These are phyloP conservation scores for Cryoendolithus antarcticus DNA, from an alignment of 2,329 filamentous ascomycete genomes.

Conservation along the genomic window DNA sequence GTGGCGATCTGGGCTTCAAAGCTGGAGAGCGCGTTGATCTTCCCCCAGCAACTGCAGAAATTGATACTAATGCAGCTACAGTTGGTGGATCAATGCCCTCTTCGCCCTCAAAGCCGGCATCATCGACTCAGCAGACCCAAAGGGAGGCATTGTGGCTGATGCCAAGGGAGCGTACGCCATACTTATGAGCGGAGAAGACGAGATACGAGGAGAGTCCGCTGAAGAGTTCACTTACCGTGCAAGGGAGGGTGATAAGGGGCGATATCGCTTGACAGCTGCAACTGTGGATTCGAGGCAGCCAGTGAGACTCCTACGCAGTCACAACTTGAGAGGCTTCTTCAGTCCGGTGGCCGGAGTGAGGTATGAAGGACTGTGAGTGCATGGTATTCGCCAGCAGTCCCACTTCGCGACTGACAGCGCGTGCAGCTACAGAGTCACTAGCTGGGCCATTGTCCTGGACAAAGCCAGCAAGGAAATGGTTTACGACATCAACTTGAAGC, in stretches of 20 bases:
- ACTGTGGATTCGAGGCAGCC: constrained; percentile 28
- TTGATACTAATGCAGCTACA: constrained; percentile 9
- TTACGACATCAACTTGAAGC: constrained; percentile 29
- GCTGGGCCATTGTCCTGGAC: constrained; percentile 29
- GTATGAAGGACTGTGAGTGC: constrained; percentile 36
- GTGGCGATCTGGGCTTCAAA: constrained; percentile 33
- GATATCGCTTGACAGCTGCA: constrained; percentile 32
- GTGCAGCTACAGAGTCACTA: constrained; percentile 24
- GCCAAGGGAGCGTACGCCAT: constrained; percentile 33
- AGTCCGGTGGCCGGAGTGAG: constrained; percentile 34
- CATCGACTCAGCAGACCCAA: constrained; percentile 30
- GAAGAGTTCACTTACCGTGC: constrained; percentile 32
- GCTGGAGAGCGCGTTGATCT: constrained; percentile 31
- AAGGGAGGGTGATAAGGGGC: constrained; percentile 27
- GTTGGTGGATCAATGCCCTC: constrained; percentile 38
- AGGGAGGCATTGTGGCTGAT: constrained; percentile 32
- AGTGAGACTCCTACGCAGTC: constrained; percentile 33
- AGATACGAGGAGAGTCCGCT: constrained; percentile 24
- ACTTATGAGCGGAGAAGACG: constrained; percentile 28
- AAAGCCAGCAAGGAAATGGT: constrained; percentile 16
- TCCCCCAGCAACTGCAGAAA: not conserved
- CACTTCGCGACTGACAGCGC: no score
- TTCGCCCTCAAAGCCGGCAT: constrained; percentile 37
- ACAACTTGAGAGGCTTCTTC: constrained; percentile 32
- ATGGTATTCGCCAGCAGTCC: no score